Evolutionary conservation across 2,329 filamentous ascomycete species (phyloP).

Genomic region (Aureobasidium zeae): DNA sequence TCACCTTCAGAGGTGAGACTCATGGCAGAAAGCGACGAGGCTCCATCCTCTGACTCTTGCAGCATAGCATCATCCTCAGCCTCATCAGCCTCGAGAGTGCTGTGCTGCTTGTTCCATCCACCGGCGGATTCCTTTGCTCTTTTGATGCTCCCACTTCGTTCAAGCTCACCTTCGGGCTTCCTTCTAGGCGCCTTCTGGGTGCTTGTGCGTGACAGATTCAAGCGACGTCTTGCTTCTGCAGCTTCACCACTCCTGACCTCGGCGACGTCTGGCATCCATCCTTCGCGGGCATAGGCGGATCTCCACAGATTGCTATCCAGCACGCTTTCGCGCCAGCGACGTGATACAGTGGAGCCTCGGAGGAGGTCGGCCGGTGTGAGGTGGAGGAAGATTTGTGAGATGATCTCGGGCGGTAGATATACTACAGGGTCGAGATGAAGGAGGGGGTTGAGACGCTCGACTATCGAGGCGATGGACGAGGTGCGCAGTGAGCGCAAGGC

Average conservation of each 20-base stretch:
- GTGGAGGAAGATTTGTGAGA: constrained; percentile 77
- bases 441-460: constrained; percentile 68
- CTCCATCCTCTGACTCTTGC: constrained; percentile 8
- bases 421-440: constrained; percentile 88
- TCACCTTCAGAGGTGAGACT: constrained; percentile 2
- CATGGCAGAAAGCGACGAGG: constrained; percentile 3
- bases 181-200: constrained; percentile 33
- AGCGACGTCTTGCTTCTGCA: constrained; percentile 8
- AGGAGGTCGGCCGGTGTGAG: constrained; percentile 75
- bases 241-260: constrained; percentile 23
- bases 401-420: constrained; percentile 81
- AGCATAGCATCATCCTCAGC: constrained; percentile 28
- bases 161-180: constrained; percentile 39
- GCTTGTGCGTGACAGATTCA: constrained; percentile 1
- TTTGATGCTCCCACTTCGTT: constrained; percentile 45
- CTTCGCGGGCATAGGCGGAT: constrained; percentile 70
- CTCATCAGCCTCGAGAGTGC: constrained; percentile 41
- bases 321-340: constrained; percentile 71
- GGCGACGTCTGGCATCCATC: constrained; percentile 49
- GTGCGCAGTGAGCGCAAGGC: constrained; percentile 72
- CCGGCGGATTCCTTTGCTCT: constrained; percentile 35
- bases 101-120: constrained; percentile 40
- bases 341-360: constrained; percentile 67
- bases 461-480: constrained; percentile 67
- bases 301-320: constrained; percentile 83